phyloP scores from a whole-genome alignment of 2,329 filamentous ascomycete species.

The Penicillium janthinellum region DNA sequence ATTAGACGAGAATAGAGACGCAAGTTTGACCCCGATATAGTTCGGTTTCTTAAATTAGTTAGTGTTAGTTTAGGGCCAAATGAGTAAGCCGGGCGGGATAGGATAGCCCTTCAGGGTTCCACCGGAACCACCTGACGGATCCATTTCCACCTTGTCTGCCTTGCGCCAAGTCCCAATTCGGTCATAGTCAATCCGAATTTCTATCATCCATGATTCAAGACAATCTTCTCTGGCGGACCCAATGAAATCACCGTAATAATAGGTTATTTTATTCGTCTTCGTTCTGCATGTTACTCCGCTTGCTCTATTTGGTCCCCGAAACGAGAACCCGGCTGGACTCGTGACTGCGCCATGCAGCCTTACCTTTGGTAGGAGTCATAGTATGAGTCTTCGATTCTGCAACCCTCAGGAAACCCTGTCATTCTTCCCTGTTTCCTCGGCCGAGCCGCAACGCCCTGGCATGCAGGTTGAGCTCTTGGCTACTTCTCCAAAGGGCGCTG shows the following conservation, averaged over 20 bases:
- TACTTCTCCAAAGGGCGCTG: not conserved
- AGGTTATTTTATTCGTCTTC: not conserved
- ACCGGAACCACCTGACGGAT: not conserved
- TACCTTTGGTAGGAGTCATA: conserved; percentile 1
- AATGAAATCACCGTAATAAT: not conserved
- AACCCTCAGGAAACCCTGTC: not conserved
- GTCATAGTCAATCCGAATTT: not conserved
- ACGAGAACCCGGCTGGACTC: not conserved
- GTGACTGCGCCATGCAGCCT: conserved; percentile 8
- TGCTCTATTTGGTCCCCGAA: conserved; percentile 4
- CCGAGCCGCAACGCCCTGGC: conserved; percentile 13
- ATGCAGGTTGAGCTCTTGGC: not conserved
- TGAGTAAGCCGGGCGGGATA: conserved; percentile 21
- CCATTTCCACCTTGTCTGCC: conserved; percentile 19
- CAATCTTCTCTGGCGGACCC: not conserved
- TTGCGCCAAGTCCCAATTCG: conserved; percentile 7
- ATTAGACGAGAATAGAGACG: conserved; percentile 18
- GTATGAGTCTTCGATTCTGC: not conserved
- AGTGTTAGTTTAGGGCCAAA: not conserved
- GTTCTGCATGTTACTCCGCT: not conserved
- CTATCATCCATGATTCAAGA: not conserved
- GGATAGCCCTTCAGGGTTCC: not conserved
- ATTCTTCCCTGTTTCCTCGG: not conserved
- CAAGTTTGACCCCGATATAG: conserved; percentile 16
- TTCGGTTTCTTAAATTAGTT: conserved; percentile 20